Percentiles rank a stretch among this genome's conserved stretches.
These are phyloP conservation scores for Jacaranda mimosifolia DNA, from an alignment of 257 asterid species.

Conservation along the genomic window DNA sequence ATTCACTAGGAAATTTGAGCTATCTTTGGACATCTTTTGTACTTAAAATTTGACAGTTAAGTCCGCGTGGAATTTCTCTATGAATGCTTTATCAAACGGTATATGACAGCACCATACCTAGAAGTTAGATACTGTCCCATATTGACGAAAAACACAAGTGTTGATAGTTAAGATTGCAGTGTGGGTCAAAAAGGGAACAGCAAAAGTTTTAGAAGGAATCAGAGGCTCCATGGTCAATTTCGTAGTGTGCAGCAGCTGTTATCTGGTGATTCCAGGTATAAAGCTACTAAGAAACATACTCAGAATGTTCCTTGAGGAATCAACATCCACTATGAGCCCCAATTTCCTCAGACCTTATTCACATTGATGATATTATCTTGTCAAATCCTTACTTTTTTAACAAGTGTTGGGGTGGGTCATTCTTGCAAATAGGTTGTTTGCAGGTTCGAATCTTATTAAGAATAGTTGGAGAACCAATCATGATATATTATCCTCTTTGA, in stretches of 20 bases:
- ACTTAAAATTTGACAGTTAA: no score
- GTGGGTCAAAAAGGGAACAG: conserved; percentile 32
- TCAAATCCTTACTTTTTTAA: background rate
- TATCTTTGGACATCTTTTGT: no score
- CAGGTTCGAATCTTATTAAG: no score
- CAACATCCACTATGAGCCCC: conserved; percentile 36
- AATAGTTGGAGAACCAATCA: no score
- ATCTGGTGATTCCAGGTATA: conserved; percentile 12
- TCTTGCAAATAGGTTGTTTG: no score
- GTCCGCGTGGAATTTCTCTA: no score
- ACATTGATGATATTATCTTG: conserved; percentile 3
- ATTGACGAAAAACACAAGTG: background rate
- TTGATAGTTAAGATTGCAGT: background rate
- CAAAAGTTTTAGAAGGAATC: conserved; percentile 18
- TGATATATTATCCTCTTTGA: no score
- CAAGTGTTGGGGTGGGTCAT: background rate
- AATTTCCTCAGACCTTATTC: conserved; percentile 27
- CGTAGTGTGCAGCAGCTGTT: conserved; percentile 44
- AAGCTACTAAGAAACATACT: conserved; percentile 28
- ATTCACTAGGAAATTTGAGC: no score
- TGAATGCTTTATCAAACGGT: no score
- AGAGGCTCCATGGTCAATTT: background rate
- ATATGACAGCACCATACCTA: no score
- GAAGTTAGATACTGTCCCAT: background rate
- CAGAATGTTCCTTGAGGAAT: conserved; percentile 34